Evolutionary conservation across 2,329 filamentous ascomycete species (phyloP), one percentile per base, ranked within the genome.

Genomic region (Cercospora sesami): DNA sequence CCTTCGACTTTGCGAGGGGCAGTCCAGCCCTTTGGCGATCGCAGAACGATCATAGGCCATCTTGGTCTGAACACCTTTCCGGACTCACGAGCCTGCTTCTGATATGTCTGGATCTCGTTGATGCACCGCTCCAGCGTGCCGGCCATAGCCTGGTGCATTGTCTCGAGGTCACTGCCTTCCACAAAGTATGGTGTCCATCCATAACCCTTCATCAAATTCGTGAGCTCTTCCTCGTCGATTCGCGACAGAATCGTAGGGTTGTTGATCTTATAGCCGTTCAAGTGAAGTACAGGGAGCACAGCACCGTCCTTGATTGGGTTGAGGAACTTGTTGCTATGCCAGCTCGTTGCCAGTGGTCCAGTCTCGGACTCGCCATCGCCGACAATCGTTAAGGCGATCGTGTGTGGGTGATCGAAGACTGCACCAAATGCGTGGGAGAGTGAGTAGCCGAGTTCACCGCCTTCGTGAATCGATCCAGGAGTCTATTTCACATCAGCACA

Each of bases 221-320:
- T 85, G 5, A 94, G 83, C 79, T 94, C 91, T 69, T 90, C 86
- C 77, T 93, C 90, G 53, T 87, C 86, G 75, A 94, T 90, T 72
- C 91, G 87, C 14, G 91, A 88, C 16, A 93, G 85, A 0, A 94
- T 76, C 5, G 89, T 93, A 8, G 90, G 90, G 79, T 92, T 92
- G 82, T 92, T 91, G 82, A 93, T 93, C 83, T 94, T 94, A 85
- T 93, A 94, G 58, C 91, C 91, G 74, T 94, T 94, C 36, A 94
- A 83, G 78, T 94, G 90, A 10, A 94, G 84, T 5, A 94, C 88
- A 0, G 91, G 91, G 1, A 94, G 83, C 7, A 94, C 91, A 42
- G 90, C 91, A 31, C 91, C 91, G 74, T 93, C 91, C 0, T 86
- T 89, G 73, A 91, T 90, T 4, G 91, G 91, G 76, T 93, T 93